A percentile compares a stretch with the other conserved stretches of the same genome.
Conservation (phyloP, 352 stramenopile species). For the Blastocystis hominis region DNA sequence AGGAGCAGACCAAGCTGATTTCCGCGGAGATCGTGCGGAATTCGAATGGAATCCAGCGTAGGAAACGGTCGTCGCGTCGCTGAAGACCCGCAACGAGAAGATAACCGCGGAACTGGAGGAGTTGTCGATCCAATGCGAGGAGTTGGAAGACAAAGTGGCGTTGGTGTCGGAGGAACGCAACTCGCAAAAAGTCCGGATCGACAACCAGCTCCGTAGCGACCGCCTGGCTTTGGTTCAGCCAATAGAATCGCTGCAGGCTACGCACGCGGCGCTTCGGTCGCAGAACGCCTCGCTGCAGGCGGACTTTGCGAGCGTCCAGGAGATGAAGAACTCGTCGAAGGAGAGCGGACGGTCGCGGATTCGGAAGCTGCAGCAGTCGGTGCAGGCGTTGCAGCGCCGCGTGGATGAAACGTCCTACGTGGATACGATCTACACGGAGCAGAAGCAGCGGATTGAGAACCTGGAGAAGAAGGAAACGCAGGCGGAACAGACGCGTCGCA, state of each 20-base stretch:
- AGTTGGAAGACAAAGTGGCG: not conserved
- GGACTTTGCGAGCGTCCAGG: not conserved
- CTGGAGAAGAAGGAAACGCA: conserved; percentile 3
- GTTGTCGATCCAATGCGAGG: not conserved
- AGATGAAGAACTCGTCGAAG: conserved; percentile 32
- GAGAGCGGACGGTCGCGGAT: not conserved
- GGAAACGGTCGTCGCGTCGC: not conserved
- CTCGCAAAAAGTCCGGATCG: not conserved
- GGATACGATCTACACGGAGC: not conserved
- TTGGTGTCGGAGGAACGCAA: not conserved
- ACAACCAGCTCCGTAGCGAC: not conserved
- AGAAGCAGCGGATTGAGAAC: not conserved
- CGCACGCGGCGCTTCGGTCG: not conserved
- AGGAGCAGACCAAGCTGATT: not conserved
- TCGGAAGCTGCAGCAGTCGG: not conserved
- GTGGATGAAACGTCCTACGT: not conserved
- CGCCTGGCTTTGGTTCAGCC: not conserved
- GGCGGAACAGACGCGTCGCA: not conserved
- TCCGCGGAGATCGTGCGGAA: not conserved
- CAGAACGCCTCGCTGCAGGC: not conserved
- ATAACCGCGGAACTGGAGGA: conserved; percentile 6
- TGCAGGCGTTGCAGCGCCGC: not conserved
- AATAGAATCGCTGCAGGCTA: not conserved
- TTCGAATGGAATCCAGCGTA: not conserved
- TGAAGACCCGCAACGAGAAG: not conserved